Evolutionary conservation across 2,329 filamentous ascomycete genomes (phyloP).

Genomic region (Hortaea werneckii): DNA sequence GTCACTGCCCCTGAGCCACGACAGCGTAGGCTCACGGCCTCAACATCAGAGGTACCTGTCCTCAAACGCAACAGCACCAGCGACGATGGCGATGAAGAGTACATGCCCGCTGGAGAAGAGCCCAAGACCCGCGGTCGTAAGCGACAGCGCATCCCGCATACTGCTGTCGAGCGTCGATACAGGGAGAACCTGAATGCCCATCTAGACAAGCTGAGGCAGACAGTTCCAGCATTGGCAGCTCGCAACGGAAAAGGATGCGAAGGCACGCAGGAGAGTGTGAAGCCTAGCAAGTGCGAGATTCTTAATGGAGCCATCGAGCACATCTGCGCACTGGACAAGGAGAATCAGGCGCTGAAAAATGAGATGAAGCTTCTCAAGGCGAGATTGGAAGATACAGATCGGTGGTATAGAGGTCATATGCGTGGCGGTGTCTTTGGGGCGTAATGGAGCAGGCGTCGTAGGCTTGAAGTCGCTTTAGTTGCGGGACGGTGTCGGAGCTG

Average conservation of each 20-base stretch:
- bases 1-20: constrained; percentile 16
- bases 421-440: constrained; percentile 1
- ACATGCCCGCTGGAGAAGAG: constrained; percentile 12
- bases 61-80: constrained; percentile 17
- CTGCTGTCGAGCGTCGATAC: constrained; percentile 27
- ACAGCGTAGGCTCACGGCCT: constrained; percentile 7
- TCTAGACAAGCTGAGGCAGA: constrained; percentile 24
- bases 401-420: constrained; percentile 10
- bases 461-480: neutral
- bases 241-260: constrained; percentile 6
- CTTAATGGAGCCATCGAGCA: constrained; percentile 26
- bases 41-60: constrained; percentile 3
- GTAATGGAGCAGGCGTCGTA: neutral
- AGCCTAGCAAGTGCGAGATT: constrained; percentile 29
- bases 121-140: constrained; percentile 18
- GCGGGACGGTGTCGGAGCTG: too few species aligned
- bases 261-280: constrained; percentile 14
- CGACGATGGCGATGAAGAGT: constrained; percentile 23
- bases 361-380: constrained; percentile 18
- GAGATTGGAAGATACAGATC: constrained; percentile 19
- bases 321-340: constrained; percentile 19
- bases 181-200: constrained; percentile 28
- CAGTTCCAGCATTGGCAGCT: constrained; percentile 21
- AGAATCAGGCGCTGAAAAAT: constrained; percentile 17
- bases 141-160: constrained; percentile 27